Evolutionary conservation across 108 stramenopile genomes (phyloP).

Genomic region (Nitzschia sp.): DNA sequence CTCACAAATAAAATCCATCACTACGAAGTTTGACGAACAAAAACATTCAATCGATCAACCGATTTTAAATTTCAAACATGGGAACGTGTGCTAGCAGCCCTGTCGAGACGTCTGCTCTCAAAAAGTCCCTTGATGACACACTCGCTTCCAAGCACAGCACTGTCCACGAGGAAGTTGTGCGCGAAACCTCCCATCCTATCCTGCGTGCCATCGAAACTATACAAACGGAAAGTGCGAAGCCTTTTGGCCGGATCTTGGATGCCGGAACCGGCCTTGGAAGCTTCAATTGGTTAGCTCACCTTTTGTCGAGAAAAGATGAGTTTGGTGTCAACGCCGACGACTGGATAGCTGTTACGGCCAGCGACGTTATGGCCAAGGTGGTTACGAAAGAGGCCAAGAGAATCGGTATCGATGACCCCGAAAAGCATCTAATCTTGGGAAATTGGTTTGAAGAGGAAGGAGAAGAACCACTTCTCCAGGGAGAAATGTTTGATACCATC

Average conservation of each 20-base stretch:
- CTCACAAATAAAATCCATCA: too few relatives aligned
- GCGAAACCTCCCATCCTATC: neutral
- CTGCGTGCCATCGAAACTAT: neutral
- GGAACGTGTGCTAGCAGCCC: neutral
- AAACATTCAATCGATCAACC: too few relatives aligned
- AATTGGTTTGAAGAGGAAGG: slow-evolving; percentile 71
- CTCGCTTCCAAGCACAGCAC: neutral
- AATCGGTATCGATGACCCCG: slow-evolving; percentile 45
- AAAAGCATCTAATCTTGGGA: slow-evolving; percentile 72
- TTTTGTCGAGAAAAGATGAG: slow-evolving; percentile 25
- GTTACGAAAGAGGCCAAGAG: slow-evolving; percentile 55
- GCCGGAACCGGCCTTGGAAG: slow-evolving; percentile 91
- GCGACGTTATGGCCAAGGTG: slow-evolving; percentile 62
- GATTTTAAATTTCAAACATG: too few relatives aligned
- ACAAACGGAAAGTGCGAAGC: slow-evolving; percentile 44
- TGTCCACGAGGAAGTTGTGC: neutral
- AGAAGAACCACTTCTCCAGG: neutral
- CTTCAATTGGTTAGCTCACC: slow-evolving; percentile 84
- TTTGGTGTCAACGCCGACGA: neutral
- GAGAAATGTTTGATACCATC: slow-evolving; percentile 65
- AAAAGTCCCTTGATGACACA: neutral
- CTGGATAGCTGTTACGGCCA: slow-evolving; percentile 68
- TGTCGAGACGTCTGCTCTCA: neutral
- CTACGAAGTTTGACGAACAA: too few relatives aligned
- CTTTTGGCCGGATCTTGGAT: slow-evolving; percentile 83